These are phyloP conservation scores for Blastomyces emzantsi DNA, from an alignment of 2,329 filamentous ascomycete genomes.

Conservation along the genomic window DNA sequence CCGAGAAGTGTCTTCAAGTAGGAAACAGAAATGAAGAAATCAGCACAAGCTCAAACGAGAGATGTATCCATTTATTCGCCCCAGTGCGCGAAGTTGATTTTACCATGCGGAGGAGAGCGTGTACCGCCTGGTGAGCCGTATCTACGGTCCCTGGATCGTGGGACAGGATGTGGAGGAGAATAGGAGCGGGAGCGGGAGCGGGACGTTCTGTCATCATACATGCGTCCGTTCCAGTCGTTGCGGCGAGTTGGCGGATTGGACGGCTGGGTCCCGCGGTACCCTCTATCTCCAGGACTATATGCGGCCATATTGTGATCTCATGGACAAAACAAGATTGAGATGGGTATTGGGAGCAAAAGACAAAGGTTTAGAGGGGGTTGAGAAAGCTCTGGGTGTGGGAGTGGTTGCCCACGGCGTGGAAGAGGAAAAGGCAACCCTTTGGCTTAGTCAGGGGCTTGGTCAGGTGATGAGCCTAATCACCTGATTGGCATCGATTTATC, in stretches of 20 bases:
- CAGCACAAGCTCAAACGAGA: conserved; percentile 28
- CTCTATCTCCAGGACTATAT: conserved; percentile 23
- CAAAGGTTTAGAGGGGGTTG: neutral
- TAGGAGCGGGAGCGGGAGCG: conserved; percentile 33
- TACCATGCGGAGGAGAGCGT: conserved; percentile 40
- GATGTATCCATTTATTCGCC: conserved; percentile 17
- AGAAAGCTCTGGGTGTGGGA: neutral
- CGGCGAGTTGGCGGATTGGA: conserved; percentile 23
- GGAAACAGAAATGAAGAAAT: conserved; percentile 23
- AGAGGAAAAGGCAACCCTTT: too few species aligned
- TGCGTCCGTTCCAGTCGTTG: conserved; percentile 35
- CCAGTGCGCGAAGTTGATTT: conserved; percentile 23
- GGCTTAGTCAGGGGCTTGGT: neutral
- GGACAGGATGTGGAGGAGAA: conserved; percentile 12
- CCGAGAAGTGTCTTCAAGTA: conserved; percentile 30
- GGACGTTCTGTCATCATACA: conserved; percentile 39
- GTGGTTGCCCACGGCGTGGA: neutral
- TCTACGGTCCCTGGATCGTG: conserved; percentile 22
- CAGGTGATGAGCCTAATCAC: too few species aligned
- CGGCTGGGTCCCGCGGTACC: conserved; percentile 23
- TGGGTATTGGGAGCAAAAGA: neutral
- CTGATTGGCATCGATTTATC: too few species aligned
- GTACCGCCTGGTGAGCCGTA: conserved; percentile 34
- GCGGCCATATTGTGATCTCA: conserved; percentile 22
- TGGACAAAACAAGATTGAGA: conserved; percentile 1